phyloP scores from a whole-genome alignment of 345 rosid species.

The Toxicodendron radicans region DNA sequence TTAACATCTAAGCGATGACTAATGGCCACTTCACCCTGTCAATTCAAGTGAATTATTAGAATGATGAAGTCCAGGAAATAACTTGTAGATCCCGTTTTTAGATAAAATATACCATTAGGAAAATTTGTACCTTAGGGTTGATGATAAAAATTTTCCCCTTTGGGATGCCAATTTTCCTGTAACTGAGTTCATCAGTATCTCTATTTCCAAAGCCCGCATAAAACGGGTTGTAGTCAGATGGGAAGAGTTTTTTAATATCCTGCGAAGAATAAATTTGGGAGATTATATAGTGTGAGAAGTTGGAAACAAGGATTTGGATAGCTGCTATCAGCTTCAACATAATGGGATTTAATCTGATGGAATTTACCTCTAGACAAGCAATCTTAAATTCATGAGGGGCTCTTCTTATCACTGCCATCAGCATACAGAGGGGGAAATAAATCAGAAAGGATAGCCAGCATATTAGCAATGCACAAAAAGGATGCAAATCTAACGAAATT shows the following conservation, averaged over 20 bases:
- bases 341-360: slow-evolving; percentile 5
- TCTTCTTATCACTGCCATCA: slow-evolving; percentile 75
- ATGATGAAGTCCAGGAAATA: neutral
- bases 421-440: slow-evolving; percentile 1
- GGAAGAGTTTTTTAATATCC: slow-evolving; percentile 89
- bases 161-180: slow-evolving; percentile 87
- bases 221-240: slow-evolving; percentile 84
- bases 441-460: slow-evolving; percentile 7
- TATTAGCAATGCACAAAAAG: neutral
- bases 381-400: slow-evolving; percentile 97
- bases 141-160: slow-evolving; percentile 89
- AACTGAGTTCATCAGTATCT: slow-evolving; percentile 92
- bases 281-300: neutral
- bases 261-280: slow-evolving; percentile 27
- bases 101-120: neutral
- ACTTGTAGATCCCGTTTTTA: neutral
- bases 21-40: slow-evolving; percentile 89
- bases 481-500: neutral
- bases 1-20: slow-evolving; percentile 70
- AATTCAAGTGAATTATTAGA: slow-evolving; percentile 6
- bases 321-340: neutral
- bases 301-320: slow-evolving; percentile 4
- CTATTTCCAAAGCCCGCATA: slow-evolving; percentile 93
- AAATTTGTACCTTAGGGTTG: slow-evolving; percentile 72
- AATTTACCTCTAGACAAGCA: slow-evolving; percentile 81